phyloP scores from a whole-genome alignment of 2,329 filamentous ascomycete species.

The Phoma sp. region DNA sequence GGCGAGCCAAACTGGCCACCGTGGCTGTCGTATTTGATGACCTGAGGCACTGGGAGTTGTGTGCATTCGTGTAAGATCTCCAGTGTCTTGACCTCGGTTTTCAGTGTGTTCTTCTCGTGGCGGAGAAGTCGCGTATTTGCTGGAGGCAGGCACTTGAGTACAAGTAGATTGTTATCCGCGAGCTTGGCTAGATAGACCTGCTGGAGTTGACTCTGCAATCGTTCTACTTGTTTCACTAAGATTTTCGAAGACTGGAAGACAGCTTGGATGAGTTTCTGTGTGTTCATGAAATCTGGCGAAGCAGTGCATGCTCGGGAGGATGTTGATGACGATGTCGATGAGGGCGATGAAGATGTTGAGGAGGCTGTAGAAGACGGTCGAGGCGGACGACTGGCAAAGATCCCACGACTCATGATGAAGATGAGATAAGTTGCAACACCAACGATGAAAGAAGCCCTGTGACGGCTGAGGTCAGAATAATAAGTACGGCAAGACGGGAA shows the following conservation, averaged over 20 bases:
- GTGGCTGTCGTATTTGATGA: slow-evolving; percentile 49
- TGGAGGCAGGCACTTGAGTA: slow-evolving; percentile 52
- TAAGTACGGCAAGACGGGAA: slow-evolving; percentile 16
- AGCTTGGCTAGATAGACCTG: slow-evolving; percentile 52
- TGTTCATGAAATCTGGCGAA: slow-evolving; percentile 42
- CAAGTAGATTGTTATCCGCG: slow-evolving; percentile 47
- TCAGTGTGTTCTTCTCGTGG: slow-evolving; percentile 51
- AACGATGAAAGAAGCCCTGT: slow-evolving; percentile 49
- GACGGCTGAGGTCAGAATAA: slow-evolving; percentile 20
- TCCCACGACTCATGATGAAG: slow-evolving; percentile 45
- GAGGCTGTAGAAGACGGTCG: slow-evolving; percentile 34
- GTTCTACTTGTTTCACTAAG: slow-evolving; percentile 44
- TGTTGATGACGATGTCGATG: slow-evolving; percentile 33
- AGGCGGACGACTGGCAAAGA: slow-evolving; percentile 30
- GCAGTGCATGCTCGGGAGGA: slow-evolving; percentile 26
- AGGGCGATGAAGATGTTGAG: slow-evolving; percentile 34
- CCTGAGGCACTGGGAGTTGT: slow-evolving; percentile 46
- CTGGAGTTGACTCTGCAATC: slow-evolving; percentile 45
- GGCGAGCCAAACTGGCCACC: slow-evolving; percentile 38
- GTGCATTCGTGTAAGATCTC: slow-evolving; percentile 47
- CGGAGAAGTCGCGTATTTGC: slow-evolving; percentile 49
- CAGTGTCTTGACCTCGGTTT: slow-evolving; percentile 49
- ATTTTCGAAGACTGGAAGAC: slow-evolving; percentile 42
- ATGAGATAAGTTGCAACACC: slow-evolving; percentile 40
- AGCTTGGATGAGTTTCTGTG: slow-evolving; percentile 42